Conservation (phyloP, 2,329 filamentous ascomycete species). For the Calonectria pseudoturangicola region DNA sequence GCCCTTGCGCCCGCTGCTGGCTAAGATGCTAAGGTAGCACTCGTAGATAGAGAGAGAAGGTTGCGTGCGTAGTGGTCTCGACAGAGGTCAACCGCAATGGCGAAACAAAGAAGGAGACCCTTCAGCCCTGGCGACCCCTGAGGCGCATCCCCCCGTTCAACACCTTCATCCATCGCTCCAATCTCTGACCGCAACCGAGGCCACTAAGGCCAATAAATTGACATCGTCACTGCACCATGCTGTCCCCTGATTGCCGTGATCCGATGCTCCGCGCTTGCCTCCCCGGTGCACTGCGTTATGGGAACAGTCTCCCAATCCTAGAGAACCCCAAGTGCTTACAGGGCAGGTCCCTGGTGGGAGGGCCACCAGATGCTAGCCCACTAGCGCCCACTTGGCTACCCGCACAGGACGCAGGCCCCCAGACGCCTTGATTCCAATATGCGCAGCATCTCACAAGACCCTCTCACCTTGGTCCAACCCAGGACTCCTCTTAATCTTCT, state of each 20-base stretch:
- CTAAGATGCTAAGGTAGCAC: constrained; percentile 16
- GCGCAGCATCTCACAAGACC: constrained; percentile 46
- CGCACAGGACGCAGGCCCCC: constrained; percentile 30
- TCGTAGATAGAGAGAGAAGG: background rate
- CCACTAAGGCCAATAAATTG: constrained; percentile 21
- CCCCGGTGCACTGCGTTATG: constrained; percentile 11
- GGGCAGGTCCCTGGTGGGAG: constrained; percentile 11
- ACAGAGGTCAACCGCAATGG: constrained; percentile 7
- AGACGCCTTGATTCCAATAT: constrained; percentile 36
- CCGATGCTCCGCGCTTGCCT: background rate
- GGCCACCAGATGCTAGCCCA: constrained; percentile 1
- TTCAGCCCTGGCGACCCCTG: constrained; percentile 31
- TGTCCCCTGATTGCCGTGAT: constrained; percentile 22
- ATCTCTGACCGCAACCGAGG: constrained; percentile 15
- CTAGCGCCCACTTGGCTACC: constrained; percentile 4
- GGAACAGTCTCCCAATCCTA: constrained; percentile 14
- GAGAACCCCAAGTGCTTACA: constrained; percentile 5
- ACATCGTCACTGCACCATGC: constrained; percentile 26
- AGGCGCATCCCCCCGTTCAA: constrained; percentile 29
- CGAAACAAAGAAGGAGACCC: background rate
- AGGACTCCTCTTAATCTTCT: constrained; percentile 44
- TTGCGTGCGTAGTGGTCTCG: background rate
- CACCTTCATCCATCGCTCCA: constrained; percentile 34
- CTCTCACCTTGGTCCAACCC: constrained; percentile 48
- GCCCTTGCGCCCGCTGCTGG: constrained; percentile 9